phyloP scores from a whole-genome alignment of 2,329 filamentous ascomycete genomes.

The Teratosphaeriaceae sp. region DNA sequence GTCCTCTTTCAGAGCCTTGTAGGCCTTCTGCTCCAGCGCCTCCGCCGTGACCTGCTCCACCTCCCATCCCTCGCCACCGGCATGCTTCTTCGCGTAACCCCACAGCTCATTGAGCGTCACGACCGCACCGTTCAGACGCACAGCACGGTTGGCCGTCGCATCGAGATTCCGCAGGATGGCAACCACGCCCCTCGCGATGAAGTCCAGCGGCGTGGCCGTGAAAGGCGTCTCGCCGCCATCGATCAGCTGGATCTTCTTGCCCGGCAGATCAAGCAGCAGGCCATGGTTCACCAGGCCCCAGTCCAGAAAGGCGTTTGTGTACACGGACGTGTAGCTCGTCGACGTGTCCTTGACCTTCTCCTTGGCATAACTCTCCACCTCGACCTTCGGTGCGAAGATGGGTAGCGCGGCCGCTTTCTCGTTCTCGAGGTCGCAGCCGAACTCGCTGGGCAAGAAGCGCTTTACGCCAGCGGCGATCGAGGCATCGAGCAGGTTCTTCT shows the following conservation, averaged over 20 bases:
- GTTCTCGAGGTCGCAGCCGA: slow-evolving; percentile 32
- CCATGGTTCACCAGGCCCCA: slow-evolving; percentile 26
- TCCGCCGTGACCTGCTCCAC: slow-evolving; percentile 17
- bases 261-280: slow-evolving; percentile 26
- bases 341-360: slow-evolving; percentile 15
- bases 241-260: slow-evolving; percentile 26
- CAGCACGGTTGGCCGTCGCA: slow-evolving; percentile 29
- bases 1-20: slow-evolving; percentile 24
- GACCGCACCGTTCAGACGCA: slow-evolving; percentile 30
- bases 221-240: slow-evolving; percentile 30
- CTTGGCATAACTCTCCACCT: slow-evolving; percentile 30
- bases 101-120: slow-evolving; percentile 34
- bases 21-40: slow-evolving; percentile 25
- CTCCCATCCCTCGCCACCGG: slow-evolving; percentile 23
- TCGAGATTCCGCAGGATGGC: slow-evolving; percentile 28
- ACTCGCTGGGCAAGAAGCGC: slow-evolving; percentile 39
- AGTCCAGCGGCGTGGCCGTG: slow-evolving; percentile 25
- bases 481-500: slow-evolving; percentile 33
- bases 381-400: slow-evolving; percentile 31
- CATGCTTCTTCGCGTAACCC: slow-evolving; percentile 27
- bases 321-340: slow-evolving; percentile 30
- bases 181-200: slow-evolving; percentile 29
- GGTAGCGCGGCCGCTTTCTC: slow-evolving; percentile 26
- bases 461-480: slow-evolving; percentile 33
- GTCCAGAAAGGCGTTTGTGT: slow-evolving; percentile 34